Evolutionary conservation across 495 filamentous ascomycete species (phyloP).

Genomic region (Neurospora pannonica): DNA sequence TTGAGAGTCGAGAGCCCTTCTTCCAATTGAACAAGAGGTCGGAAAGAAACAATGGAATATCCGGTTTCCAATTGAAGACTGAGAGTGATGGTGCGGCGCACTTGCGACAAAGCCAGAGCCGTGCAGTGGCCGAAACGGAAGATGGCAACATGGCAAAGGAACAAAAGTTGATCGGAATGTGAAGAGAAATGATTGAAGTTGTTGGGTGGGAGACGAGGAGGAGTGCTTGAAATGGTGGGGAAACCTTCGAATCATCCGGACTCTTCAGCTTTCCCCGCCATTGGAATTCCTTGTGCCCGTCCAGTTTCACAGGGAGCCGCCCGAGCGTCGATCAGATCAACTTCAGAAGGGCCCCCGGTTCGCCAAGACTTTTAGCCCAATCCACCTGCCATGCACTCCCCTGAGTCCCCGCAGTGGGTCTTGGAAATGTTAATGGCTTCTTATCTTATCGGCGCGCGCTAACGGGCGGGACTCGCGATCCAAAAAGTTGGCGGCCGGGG

Average conservation of each 20-base stretch:
- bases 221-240: background rate
- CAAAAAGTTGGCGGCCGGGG: constrained; percentile 4
- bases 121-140: background rate
- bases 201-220: background rate
- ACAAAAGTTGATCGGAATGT: background rate
- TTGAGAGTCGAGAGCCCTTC: background rate
- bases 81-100: background rate
- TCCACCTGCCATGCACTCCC: background rate
- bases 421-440: background rate
- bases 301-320: background rate
- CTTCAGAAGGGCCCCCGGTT: background rate
- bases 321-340: background rate
- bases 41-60: background rate
- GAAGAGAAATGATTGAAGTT: background rate
- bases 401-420: background rate
- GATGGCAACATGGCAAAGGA: background rate
- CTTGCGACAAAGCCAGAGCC: background rate
- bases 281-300: background rate
- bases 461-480: background rate
- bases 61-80: background rate
- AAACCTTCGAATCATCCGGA: background rate
- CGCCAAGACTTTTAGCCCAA: background rate
- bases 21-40: background rate
- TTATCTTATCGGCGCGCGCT: constrained; percentile 12
- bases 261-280: background rate